Percentiles rank a stretch among this genome's conserved stretches.
Conservation (phyloP, 495 filamentous ascomycete species). For the Penicillium coffeae region DNA sequence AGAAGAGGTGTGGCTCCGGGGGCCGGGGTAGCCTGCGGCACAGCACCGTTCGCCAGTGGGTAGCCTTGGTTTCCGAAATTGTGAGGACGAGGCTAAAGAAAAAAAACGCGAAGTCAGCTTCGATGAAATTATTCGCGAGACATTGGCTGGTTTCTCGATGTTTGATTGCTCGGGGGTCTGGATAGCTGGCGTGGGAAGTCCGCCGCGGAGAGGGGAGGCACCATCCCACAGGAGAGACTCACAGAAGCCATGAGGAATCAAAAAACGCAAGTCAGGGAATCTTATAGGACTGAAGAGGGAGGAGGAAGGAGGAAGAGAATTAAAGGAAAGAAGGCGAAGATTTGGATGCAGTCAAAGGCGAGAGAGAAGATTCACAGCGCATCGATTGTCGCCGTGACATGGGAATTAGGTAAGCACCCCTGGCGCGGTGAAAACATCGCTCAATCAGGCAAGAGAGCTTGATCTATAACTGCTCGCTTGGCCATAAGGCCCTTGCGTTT, state of each 20-base stretch:
- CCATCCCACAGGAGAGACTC: slow-evolving; percentile 30
- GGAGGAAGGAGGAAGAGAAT: slow-evolving; percentile 14
- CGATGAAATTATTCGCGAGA: neutral
- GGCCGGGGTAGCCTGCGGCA: slow-evolving; percentile 38
- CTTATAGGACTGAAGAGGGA: slow-evolving; percentile 11
- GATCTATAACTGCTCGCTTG: too few species aligned
- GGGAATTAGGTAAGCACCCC: slow-evolving; percentile 25
- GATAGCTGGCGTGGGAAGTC: slow-evolving; percentile 10
- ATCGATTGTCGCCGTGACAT: slow-evolving; percentile 22
- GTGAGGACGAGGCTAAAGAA: slow-evolving; percentile 42
- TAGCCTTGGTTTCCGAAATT: slow-evolving; percentile 49
- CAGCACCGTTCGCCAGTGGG: slow-evolving; percentile 46
- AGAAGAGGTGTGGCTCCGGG: slow-evolving; percentile 53
- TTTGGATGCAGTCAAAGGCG: slow-evolving; percentile 19
- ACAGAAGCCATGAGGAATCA: slow-evolving; percentile 50
- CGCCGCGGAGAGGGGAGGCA: slow-evolving; percentile 15
- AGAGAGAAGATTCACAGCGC: slow-evolving; percentile 22
- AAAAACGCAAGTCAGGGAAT: slow-evolving; percentile 7
- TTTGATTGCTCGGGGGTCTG: slow-evolving; percentile 1
- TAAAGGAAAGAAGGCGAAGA: slow-evolving; percentile 20
- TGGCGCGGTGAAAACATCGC: slow-evolving; percentile 5
- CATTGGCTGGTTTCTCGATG: neutral
- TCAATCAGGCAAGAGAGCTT: neutral
- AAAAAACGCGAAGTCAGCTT: slow-evolving; percentile 6
- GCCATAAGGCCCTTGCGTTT: too few species aligned